A percentile compares a stretch with the other conserved stretches of the same genome.
phyloP scores from a whole-genome alignment of 2,329 filamentous ascomycete genomes.

The Volutella citrinella region DNA sequence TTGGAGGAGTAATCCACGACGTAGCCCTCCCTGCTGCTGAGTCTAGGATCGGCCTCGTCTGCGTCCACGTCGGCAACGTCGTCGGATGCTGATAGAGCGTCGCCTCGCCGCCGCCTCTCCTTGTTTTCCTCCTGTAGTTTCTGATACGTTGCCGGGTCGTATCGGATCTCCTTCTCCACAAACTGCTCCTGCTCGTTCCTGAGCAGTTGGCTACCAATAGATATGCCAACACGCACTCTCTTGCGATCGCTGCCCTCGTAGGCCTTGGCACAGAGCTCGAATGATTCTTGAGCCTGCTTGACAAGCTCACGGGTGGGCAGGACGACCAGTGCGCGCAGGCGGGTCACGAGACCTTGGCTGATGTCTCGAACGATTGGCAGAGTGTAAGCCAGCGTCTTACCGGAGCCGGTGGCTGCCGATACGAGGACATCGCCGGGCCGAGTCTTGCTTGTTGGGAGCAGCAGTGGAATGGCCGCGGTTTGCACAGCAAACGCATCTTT shows the following conservation, averaged over 20 bases:
- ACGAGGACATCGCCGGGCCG: conserved; percentile 79
- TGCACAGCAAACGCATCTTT: conserved; percentile 43
- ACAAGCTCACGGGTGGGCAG: conserved; percentile 91
- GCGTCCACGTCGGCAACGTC: conserved; percentile 16
- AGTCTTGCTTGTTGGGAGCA: conserved; percentile 63
- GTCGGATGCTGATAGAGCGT: conserved; percentile 12
- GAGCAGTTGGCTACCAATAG: conserved; percentile 77
- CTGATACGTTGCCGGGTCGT: conserved; percentile 59
- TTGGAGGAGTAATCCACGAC: conserved; percentile 65
- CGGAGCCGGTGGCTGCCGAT: conserved; percentile 90
- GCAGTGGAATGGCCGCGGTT: conserved; percentile 65
- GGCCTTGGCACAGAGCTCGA: conserved; percentile 68
- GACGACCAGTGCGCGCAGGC: conserved; percentile 76
- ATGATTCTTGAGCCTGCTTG: conserved; percentile 76
- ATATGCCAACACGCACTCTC: conserved; percentile 73
- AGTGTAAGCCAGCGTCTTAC: conserved; percentile 90
- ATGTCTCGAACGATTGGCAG: conserved; percentile 80
- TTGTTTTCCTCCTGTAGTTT: conserved; percentile 23
- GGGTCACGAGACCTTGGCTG: conserved; percentile 59
- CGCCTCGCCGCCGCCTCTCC: conserved; percentile 5
- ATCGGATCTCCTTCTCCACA: conserved; percentile 48
- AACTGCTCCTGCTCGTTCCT: conserved; percentile 56
- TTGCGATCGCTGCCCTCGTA: conserved; percentile 56
- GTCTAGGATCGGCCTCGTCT: conserved; percentile 25
- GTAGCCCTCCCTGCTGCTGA: conserved; percentile 42